Evolutionary conservation across 495 filamentous ascomycete species (phyloP), one percentile per base, ranked within the genome.

Genomic region (Annulohypoxylon maeteangense): DNA sequence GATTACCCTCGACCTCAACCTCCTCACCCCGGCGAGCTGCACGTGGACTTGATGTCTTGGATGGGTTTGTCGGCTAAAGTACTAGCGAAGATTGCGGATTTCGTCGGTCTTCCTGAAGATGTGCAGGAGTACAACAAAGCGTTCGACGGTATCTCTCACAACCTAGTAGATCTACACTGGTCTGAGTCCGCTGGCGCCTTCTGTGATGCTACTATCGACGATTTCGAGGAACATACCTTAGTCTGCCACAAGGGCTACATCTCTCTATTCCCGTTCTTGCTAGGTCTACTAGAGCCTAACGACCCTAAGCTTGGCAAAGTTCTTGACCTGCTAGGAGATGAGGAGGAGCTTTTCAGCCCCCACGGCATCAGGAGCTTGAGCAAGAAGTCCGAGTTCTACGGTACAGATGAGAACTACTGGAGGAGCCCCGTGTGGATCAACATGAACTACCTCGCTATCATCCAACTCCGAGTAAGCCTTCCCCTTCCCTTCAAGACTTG

Each of bases 241-340:
- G 93, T 97, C 40, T 99, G 95, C 78, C 96, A 98, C 82, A 96
- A 96, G 80, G 95, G 95, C 22, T 99, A 99, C 76, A 89, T 99
- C 63, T 94, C 92, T 36, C 87, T 99, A 18, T 95, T 97, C 81
- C 95, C 95, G 10, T 97, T 98, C 84, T 78, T 99, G 74, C 89
- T 92, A 4, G 86, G 86, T 14, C 86, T 98, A 75, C 57, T 99
- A 34, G 83, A 85, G 32, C 84, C 92, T 1, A 88, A 95, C 34
- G 92, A 89, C 76, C 86, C 88, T 42, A 88, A 88, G 31, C 83
- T 99, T 42, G 90, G 90, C 67, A 85, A 87, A 25, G 80, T 95
- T 1, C 80, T 99, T 68, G 89, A 94, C 73, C 78, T 95, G 51
- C 88, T 99, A 51, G 86, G 83, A 31, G 89, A 97, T 75, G 90